Conservation (phyloP, 768 basidiomycete genomes). For the Rhizopogon salebrosus region DNA sequence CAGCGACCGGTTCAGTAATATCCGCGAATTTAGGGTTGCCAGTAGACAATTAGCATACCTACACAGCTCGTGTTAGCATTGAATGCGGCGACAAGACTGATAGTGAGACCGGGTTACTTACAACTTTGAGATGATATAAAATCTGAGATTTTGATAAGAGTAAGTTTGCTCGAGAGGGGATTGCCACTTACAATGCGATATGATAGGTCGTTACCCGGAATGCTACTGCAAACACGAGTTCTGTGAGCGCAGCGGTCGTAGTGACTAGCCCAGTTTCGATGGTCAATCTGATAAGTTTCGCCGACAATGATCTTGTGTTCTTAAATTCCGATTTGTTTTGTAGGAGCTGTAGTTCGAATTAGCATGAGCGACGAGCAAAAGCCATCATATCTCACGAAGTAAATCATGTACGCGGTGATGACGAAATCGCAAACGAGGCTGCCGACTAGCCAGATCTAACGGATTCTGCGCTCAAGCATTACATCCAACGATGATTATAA, state of each 20-base stretch:
- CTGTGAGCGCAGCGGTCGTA: constrained; percentile 11
- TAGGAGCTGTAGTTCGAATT: constrained; percentile 8
- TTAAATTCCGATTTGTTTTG: constrained; percentile 5
- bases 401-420: constrained; percentile 17
- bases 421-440: constrained; percentile 12
- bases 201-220: constrained; percentile 5
- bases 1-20: constrained; percentile 3
- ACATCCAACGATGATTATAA: neutral
- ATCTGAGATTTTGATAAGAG: neutral
- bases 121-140: constrained; percentile 5
- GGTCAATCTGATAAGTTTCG: constrained; percentile 15
- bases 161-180: neutral
- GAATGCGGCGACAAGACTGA: neutral
- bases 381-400: constrained; percentile 2
- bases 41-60: constrained; percentile 17
- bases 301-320: neutral
- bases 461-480: neutral
- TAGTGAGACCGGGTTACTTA: neutral
- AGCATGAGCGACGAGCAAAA: neutral
- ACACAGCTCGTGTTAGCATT: neutral
- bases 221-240: constrained; percentile 10
- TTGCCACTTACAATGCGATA: constrained; percentile 13
- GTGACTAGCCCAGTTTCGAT: constrained; percentile 21
- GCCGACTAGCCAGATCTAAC: constrained; percentile 18
- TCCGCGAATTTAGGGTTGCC: constrained; percentile 12